Evolutionary conservation across 495 filamentous ascomycete species (phyloP).

Genomic region (Penicillium soppii): DNA sequence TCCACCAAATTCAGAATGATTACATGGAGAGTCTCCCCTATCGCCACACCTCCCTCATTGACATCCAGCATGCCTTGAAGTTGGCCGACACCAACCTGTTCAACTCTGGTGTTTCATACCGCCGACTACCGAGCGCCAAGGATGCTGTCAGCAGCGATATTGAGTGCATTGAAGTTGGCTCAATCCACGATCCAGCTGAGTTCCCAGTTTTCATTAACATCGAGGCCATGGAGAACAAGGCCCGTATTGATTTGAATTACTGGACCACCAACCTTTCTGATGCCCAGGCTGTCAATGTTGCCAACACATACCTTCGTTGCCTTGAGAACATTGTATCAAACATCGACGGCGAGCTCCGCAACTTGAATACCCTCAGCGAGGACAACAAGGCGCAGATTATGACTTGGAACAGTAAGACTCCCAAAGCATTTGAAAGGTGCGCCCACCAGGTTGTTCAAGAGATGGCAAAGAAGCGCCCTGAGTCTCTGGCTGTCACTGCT

Average conservation of each 20-base stretch:
- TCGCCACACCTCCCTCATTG: constrained; percentile 50
- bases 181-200: constrained; percentile 57
- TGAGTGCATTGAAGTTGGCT: constrained; percentile 35
- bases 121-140: constrained; percentile 32
- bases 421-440: constrained; percentile 35
- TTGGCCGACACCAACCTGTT: constrained; percentile 36
- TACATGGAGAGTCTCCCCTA: constrained; percentile 49
- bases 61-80: constrained; percentile 51
- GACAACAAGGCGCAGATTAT: constrained; percentile 37
- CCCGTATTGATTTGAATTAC: constrained; percentile 53
- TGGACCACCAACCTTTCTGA: constrained; percentile 53
- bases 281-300: constrained; percentile 51
- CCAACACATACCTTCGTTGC: constrained; percentile 46
- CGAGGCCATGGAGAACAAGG: constrained; percentile 45
- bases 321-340: constrained; percentile 42
- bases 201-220: constrained; percentile 56
- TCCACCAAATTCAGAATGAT: constrained; percentile 47
- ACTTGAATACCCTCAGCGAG: constrained; percentile 39
- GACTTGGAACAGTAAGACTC: constrained; percentile 44
- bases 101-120: constrained; percentile 48
- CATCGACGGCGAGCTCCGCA: constrained; percentile 28
- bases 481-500: constrained; percentile 39
- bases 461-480: constrained; percentile 34
- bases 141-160: constrained; percentile 27
- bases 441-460: constrained; percentile 45